Conservation (phyloP, 495 filamentous ascomycete species). For the Zalerion maritima region DNA sequence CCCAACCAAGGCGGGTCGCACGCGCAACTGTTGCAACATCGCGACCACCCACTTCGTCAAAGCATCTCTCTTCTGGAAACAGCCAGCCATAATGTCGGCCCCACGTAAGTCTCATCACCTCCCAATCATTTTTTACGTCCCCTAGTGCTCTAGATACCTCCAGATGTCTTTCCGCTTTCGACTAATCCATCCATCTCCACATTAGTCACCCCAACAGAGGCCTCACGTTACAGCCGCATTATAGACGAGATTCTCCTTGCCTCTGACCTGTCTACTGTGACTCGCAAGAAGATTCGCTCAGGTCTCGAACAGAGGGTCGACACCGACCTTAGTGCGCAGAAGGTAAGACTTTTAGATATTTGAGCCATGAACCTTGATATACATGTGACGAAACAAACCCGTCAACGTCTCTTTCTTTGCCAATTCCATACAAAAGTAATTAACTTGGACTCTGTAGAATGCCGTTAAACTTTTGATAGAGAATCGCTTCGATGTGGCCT, state of each 20-base stretch:
- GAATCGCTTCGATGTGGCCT: slow-evolving; percentile 75
- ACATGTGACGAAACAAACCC: too few relatives aligned
- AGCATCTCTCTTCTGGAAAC: too few relatives aligned
- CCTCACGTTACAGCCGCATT: slow-evolving; percentile 59
- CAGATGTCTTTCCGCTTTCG: too few relatives aligned
- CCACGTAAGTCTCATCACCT: slow-evolving; percentile 1
- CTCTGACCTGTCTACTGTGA: slow-evolving; percentile 79
- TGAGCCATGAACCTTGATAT: too few relatives aligned
- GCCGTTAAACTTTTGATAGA: slow-evolving; percentile 74
- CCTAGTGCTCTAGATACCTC: too few relatives aligned
- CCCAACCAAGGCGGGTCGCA: too few relatives aligned
- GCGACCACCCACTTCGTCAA: too few relatives aligned
- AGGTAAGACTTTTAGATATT: too few relatives aligned
- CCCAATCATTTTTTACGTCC: background rate
- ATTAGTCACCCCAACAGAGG: slow-evolving; percentile 52
- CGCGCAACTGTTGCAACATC: too few relatives aligned
- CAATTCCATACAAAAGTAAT: too few relatives aligned
- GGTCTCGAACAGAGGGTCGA: slow-evolving; percentile 59
- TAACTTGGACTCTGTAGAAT: slow-evolving; percentile 47
- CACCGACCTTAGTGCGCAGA: slow-evolving; percentile 74
- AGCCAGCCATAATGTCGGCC: background rate
- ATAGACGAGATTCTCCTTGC: slow-evolving; percentile 80
- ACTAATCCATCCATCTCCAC: too few relatives aligned
- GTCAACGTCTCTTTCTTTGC: too few relatives aligned
- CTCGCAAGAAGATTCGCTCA: slow-evolving; percentile 82